Base-by-base conservation (phyloP, 2,329 filamentous ascomycete species). In the Pleurostoma richardsiae region DNA sequence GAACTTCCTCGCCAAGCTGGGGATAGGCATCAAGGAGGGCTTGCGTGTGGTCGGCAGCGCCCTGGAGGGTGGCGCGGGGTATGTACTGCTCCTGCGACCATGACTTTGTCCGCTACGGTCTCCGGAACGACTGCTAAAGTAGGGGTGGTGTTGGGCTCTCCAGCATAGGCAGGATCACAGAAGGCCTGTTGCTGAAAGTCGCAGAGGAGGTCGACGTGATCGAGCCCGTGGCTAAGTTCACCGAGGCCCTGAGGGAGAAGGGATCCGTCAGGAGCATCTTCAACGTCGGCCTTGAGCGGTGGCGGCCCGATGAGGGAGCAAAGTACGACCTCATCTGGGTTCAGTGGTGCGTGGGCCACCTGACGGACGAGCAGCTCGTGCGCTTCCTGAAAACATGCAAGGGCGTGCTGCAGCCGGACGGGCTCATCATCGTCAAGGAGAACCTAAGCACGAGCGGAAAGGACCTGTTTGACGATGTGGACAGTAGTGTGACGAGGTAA, bases 321-420 rank as follows among this genome's bases (percentile, higher is more conserved):
- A 62, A 67, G 42, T 96, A 96, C 65, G 86, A 91, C 61, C 64
- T 96, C 41, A 82, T 96, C 50, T 96, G 89, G 88, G 85, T 80
- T 44, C 91, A 96, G 65, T 96, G 91, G 90, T 96, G 90, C 64
- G 66, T 92, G 6, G 86, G 88, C 28, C 86, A 96, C 63, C 70
- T 96, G 46, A 90, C 80, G 0, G 90, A 96, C 60, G 67, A 66
- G 6, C 82, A 95, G 62, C 62, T 96, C 4, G 71, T 86, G 1
- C 69, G 69, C 3, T 95, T 85, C 58, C 66, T 96, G 11, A 56
- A 68, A 47, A 73, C 80, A 29, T 88, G 88, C 61, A 76, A 74
- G 42, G 55, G 64, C 0, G 64, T 59, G 29, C 54, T 73, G 30
- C 60, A 58, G 10, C 55, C 60, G 5, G 57, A 53, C 7, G 66